Base-by-base conservation (phyloP, 805 yeast genomes). In the Maudiozyma pseudohumilis region DNA sequence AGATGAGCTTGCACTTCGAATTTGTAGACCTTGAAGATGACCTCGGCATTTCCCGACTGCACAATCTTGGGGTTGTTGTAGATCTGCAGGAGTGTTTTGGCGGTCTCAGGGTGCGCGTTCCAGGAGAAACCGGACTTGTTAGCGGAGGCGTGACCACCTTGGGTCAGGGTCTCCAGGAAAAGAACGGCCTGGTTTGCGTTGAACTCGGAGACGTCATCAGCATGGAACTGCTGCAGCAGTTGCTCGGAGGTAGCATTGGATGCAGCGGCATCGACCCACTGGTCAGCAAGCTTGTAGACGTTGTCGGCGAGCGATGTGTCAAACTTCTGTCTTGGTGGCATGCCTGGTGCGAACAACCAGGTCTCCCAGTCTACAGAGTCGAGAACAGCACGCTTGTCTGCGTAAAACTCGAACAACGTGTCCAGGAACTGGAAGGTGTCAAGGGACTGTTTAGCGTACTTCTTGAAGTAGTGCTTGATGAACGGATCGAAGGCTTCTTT, bases 311-410 rank as follows among this genome's bases (percentile, higher is more conserved):
- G 65, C 2, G 77, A 65, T 2, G 94, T 83, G 55, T 84, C 85
- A 53, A 87, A 86, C 25, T 72, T 53, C 12, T 94, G 95, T 55
- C 75, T 80, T 44, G 94, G 94, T 29, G 96, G 96, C 69, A 87
- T 71, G 2, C 96, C 96, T 5, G 92, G 81, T 29, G 70, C 66
- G 59, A 69, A 81, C 39, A 85, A 64, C 95, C 96, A 87, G 20
- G 74, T 60, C 38, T 84, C 69, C 95, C 96, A 87, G 59, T 87
- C 95, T 36, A 88, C 72, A 6, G 70, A 46, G 49, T 82, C 81
- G 49, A 84, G 67, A n/a, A 68, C 47, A 1, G 59, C 69, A 38
- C 66, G 65, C 40, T 74, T 64, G n/a, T 61, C 59, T 23, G 58
- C 44, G 17, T 68, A 78, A 53, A 75, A 83, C 34, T 69, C 89